Percentiles rank a stretch among this genome's conserved stretches.
phyloP scores from a whole-genome alignment of 78 protist species.

The Dictyostelium intermedium region DNA sequence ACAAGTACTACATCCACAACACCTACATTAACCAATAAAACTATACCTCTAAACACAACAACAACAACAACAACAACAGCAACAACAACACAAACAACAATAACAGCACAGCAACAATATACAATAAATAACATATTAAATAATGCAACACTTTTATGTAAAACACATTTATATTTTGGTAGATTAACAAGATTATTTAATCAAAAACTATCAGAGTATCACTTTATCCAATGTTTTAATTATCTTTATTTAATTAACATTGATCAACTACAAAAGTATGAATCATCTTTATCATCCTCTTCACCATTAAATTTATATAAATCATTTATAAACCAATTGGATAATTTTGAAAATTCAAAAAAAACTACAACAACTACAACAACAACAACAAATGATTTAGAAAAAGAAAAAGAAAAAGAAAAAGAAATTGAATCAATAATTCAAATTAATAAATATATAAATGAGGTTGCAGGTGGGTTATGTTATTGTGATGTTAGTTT shows the following conservation, averaged over 20 bases:
- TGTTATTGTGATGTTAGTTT: not conserved
- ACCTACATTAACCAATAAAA: not conserved
- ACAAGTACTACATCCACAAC: not conserved
- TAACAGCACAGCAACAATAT: not conserved
- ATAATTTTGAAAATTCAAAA: not conserved
- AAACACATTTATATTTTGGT: slow-evolving; percentile 57
- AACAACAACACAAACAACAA: not conserved
- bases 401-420: not conserved
- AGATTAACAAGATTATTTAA: slow-evolving; percentile 51
- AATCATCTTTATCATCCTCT: not conserved
- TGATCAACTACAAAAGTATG: not conserved
- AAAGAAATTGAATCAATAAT: not conserved
- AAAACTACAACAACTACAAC: not conserved
- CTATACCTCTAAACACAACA: not conserved
- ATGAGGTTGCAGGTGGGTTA: slow-evolving; percentile 62
- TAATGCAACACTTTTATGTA: slow-evolving; percentile 9
- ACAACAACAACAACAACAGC: not conserved
- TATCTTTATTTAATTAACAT: not conserved
- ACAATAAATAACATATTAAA: not conserved
- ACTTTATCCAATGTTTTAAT: not conserved
- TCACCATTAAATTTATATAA: not conserved
- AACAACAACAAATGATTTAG: not conserved
- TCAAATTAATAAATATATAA: not conserved
- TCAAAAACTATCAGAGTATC: slow-evolving; percentile 19
- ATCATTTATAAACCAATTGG: too few relatives aligned